phyloP scores from a whole-genome alignment of 2,329 filamentous ascomycete species.

The Coniella lustricola region DNA sequence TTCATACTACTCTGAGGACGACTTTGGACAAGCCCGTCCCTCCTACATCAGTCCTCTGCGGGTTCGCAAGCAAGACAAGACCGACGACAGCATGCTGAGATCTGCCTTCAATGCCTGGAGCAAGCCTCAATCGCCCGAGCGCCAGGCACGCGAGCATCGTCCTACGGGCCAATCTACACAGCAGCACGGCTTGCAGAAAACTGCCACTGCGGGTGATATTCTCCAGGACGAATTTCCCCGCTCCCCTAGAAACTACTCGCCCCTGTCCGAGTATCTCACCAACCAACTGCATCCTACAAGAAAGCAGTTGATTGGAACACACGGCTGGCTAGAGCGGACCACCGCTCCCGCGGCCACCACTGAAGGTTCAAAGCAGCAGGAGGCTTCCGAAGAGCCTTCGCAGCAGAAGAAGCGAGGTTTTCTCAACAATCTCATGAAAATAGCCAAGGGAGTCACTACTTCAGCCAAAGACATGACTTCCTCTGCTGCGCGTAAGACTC shows the following conservation, averaged over 20 bases:
- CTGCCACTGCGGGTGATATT: constrained; percentile 13
- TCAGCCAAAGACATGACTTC: constrained; percentile 15
- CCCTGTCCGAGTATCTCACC: constrained; percentile 36
- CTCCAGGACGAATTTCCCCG: constrained; percentile 12
- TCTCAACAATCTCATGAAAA: constrained; percentile 42
- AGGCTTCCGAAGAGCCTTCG: neutral
- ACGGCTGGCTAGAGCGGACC: constrained; percentile 50
- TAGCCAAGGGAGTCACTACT: constrained; percentile 41
- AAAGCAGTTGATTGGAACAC: constrained; percentile 48
- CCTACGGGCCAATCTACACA: neutral
- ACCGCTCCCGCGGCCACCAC: constrained; percentile 22
- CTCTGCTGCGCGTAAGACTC: constrained; percentile 20
- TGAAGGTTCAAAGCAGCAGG: constrained; percentile 4
- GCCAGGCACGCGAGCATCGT: neutral
- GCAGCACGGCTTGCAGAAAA: constrained; percentile 10
- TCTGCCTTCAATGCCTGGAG: neutral
- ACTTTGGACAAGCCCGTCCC: constrained; percentile 13
- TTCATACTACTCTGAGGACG: constrained; percentile 28
- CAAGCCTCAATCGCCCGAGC: constrained; percentile 2
- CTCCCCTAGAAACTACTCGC: constrained; percentile 30
- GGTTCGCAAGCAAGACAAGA: constrained; percentile 17
- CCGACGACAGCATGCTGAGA: constrained; percentile 11
- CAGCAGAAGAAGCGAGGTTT: constrained; percentile 33
- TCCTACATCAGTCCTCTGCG: constrained; percentile 23
- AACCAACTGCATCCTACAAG: constrained; percentile 33